These are phyloP conservation scores for Physaria fendleri DNA, from an alignment of 345 rosid genomes.

Conservation along the genomic window DNA sequence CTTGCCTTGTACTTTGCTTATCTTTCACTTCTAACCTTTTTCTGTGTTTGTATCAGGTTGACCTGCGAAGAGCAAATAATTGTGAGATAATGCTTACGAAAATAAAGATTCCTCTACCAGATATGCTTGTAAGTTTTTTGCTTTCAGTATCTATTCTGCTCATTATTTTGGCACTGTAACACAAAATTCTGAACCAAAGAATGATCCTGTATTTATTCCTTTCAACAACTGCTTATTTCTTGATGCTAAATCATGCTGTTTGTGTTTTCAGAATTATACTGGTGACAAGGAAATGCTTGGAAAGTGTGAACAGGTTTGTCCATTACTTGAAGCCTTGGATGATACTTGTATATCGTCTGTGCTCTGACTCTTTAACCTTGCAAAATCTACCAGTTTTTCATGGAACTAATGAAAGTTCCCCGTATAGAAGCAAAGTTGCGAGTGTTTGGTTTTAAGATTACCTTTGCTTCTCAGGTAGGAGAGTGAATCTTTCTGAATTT, in stretches of 20 bases:
- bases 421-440: conserved; percentile 91
- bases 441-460: conserved; percentile 89
- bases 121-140: conserved; percentile 75
- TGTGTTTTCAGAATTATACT: conserved; percentile 57
- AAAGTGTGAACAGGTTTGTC: conserved; percentile 88
- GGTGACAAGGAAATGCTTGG: conserved; percentile 92
- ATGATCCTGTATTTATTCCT: background rate
- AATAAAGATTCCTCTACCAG: conserved; percentile 86
- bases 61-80: conserved; percentile 91
- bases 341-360: conserved; percentile 11
- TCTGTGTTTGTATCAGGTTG: conserved; percentile 53
- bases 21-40: background rate
- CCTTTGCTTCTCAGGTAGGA: conserved; percentile 80
- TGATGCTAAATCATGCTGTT: conserved; percentile 20
- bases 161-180: conserved; percentile 15
- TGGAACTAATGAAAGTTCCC: conserved; percentile 94
- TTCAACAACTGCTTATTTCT: background rate
- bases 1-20: background rate
- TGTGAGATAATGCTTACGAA: conserved; percentile 99
- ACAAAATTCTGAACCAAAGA: conserved; percentile 5
- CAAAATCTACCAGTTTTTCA: conserved; percentile 64
- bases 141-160: conserved; percentile 13
- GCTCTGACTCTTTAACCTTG: conserved; percentile 24
- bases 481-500: conserved; percentile 10
- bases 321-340: conserved; percentile 16